A percentile compares a stretch with the other conserved stretches of the same genome.
These are phyloP conservation scores for Salix exigua DNA, from an alignment of 345 rosid genomes.

Conservation along the genomic window DNA sequence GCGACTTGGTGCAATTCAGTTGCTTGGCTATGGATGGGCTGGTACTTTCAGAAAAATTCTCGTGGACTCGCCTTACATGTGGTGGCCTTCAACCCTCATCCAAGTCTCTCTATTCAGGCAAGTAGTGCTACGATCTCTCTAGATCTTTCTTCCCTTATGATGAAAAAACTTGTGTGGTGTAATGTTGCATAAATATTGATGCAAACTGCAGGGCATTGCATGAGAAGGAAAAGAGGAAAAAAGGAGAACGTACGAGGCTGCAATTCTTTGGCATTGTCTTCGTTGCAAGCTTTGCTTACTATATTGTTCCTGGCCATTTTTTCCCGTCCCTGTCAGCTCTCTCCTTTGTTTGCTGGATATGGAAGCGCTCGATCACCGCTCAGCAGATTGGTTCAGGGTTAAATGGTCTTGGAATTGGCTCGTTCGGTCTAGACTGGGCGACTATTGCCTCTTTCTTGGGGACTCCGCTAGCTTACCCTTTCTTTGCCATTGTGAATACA, in stretches of 20 bases:
- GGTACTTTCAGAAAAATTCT: conserved; percentile 63
- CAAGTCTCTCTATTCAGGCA: conserved; percentile 84
- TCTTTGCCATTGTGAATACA: conserved; percentile 56
- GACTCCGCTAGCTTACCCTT: conserved; percentile 69
- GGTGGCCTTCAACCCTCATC: conserved; percentile 82
- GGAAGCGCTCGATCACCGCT: conserved; percentile 57
- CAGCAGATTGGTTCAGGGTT: conserved; percentile 67
- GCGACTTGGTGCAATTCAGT: conserved; percentile 19
- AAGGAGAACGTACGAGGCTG: conserved; percentile 54
- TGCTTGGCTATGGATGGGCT: conserved; percentile 88
- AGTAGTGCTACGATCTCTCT: neutral
- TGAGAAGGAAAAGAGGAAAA: conserved; percentile 49
- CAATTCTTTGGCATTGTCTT: conserved; percentile 62
- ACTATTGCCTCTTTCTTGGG: conserved; percentile 63
- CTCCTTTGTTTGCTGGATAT: conserved; percentile 67
- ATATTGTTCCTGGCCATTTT: conserved; percentile 60
- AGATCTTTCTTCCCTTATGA: neutral
- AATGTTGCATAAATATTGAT: neutral
- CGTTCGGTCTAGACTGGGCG: conserved; percentile 79
- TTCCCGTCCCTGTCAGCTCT: conserved; percentile 62
- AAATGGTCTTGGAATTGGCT: conserved; percentile 62
- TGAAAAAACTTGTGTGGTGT: neutral
- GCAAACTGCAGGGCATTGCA: conserved; percentile 54
- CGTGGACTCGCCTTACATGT: conserved; percentile 81
- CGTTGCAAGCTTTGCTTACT: conserved; percentile 64